Percentiles rank a stretch among this genome's conserved stretches.
Conservation (phyloP, 805 yeast species). For the Candida xiaguanensis region DNA sequence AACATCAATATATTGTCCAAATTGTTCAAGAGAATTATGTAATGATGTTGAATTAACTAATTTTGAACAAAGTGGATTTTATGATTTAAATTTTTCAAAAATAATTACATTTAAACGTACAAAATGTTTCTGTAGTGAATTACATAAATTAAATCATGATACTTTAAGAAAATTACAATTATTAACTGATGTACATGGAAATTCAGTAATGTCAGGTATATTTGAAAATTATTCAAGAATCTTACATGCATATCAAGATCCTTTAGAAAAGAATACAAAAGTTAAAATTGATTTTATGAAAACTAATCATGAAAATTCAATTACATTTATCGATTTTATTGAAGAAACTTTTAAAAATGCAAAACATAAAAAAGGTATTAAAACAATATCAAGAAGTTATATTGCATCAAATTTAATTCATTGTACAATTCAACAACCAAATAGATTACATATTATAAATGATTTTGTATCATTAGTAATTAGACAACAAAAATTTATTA, state of each 20-base stretch:
- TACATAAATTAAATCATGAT: neutral
- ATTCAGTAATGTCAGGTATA: neutral
- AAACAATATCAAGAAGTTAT: neutral
- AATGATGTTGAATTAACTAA: neutral
- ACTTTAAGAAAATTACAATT: conserved; percentile 1
- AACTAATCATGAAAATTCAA: neutral
- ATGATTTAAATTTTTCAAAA: neutral
- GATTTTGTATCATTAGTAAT: neutral
- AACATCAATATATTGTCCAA: conserved; percentile 1
- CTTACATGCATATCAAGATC: neutral
- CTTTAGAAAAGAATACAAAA: neutral
- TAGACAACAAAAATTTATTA: conserved; percentile 1
- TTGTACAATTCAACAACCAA: neutral
- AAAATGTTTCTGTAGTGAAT: neutral
- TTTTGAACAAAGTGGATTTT: neutral
- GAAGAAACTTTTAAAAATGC: conserved; percentile 1
- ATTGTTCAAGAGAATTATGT: neutral
- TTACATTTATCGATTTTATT: neutral
- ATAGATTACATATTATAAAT: neutral
- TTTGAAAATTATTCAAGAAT: neutral
- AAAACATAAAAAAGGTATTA: neutral
- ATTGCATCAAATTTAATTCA: neutral
- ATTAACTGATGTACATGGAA: neutral
- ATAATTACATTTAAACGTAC: neutral
- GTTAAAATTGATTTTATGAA: neutral